A percentile compares a stretch with the other conserved stretches of the same genome.
Evolutionary conservation across 208 protist genomes (phyloP).

Genomic region (Leishmania turanica): DNA sequence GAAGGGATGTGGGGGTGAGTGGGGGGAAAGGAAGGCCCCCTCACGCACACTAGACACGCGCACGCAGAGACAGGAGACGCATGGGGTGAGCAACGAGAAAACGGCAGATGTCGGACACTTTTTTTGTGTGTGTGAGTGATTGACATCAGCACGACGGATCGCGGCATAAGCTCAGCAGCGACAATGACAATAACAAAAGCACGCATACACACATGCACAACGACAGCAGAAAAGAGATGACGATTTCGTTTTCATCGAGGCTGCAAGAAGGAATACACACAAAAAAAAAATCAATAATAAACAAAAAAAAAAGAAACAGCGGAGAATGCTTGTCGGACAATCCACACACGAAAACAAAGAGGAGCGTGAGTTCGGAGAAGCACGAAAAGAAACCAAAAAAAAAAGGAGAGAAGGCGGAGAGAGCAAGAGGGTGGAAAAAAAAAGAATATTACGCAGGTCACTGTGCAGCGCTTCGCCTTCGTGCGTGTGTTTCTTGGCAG

Average conservation of each 20-base stretch:
- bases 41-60: too few relatives aligned
- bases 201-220: neutral
- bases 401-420: neutral
- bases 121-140: neutral
- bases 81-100: neutral
- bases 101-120: neutral
- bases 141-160: neutral
- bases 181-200: neutral
- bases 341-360: neutral
- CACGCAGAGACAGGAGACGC: too few relatives aligned
- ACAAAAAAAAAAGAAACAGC: too few relatives aligned
- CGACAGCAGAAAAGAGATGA: slow-evolving; percentile 12
- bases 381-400: neutral
- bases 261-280: too few relatives aligned
- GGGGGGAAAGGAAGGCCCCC: too few relatives aligned
- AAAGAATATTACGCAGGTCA: neutral
- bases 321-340: too few relatives aligned
- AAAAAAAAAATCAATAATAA: neutral
- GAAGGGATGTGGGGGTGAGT: too few relatives aligned
- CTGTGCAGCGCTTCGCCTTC: neutral
- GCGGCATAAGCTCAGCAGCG: too few relatives aligned
- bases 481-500: neutral
- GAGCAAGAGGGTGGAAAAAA: too few relatives aligned
- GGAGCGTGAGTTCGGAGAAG: neutral
- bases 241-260: neutral